Base-by-base conservation (phyloP, 192 early-diverging fungal genomes). In the Spizellomyces punctatus region DNA sequence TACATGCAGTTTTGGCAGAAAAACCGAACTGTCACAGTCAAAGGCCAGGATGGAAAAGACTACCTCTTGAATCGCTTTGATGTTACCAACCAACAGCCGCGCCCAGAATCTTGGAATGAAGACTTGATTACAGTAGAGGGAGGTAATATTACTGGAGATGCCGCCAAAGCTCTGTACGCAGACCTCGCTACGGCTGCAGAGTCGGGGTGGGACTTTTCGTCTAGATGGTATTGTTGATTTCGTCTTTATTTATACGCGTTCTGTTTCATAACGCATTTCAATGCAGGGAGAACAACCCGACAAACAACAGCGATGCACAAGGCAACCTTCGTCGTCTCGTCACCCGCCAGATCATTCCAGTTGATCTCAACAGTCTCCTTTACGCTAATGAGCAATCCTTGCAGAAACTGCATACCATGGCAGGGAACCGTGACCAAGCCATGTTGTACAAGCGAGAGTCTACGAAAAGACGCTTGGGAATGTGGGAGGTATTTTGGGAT, bases 161-260 rank as follows among this genome's bases (percentile, higher is more conserved):
- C 19, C 10, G 58, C 64, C 19, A 58, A 54, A 6, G 58, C 57
- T 1, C 68, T 92, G 9, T 92, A 89, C 57, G 79, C 86, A 1
- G 84, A 91, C 46, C 76, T 91, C 55, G 88, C 90, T 6, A 81
- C 89, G 4, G 89, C 84, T 17, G 90, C 91, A 5, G 90, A 92
- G 73, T 82, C 86, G 10, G 91, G 91, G 1, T 89, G 89, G 88
- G 91, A 92, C 78, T 92, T 84, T 67, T 80, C 82, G 8, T 82
- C 86, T 6, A 75, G 91, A 6, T 92, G 91, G 91, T 36, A 36
- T 36, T 36, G 27, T 36, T 36, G 27, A 36, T 71, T 83, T n/a
- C 2, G 19, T 55, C 52, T 55, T n/a, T 3, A 16, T 55, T 55
- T 19, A 55, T 55, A 2, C 16, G 1, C 16, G 1, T 16, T 55